phyloP scores from a whole-genome alignment of 768 basidiomycete genomes.

The Pulveroboletus ravenelii region DNA sequence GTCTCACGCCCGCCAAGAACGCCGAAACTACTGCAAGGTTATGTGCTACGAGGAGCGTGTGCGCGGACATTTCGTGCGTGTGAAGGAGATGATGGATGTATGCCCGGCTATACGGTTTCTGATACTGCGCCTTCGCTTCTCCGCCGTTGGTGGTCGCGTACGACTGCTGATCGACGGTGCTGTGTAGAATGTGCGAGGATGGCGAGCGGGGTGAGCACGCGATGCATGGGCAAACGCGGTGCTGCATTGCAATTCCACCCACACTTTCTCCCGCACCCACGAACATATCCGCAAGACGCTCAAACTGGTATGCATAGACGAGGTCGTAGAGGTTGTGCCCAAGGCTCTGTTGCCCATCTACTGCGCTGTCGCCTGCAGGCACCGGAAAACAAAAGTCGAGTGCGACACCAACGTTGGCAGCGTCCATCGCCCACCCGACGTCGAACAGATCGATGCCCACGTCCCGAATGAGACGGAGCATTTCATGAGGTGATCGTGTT shows the following conservation, averaged over 20 bases:
- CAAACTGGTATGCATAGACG: conserved; percentile 58
- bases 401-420: conserved; percentile 67
- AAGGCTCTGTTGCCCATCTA: conserved; percentile 24
- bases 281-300: conserved; percentile 42
- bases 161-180: conserved; percentile 35
- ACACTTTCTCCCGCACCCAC: conserved; percentile 9
- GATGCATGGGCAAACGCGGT: conserved; percentile 42
- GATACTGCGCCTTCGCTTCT: conserved; percentile 10
- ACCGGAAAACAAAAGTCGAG: conserved; percentile 76
- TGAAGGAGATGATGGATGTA: conserved; percentile 83
- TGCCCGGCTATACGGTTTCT: conserved; percentile 43
- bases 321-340: conserved; percentile 72
- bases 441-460: conserved; percentile 78
- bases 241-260: background rate
- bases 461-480: conserved; percentile 57
- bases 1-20: conserved; percentile 60
- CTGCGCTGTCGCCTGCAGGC: conserved; percentile 2
- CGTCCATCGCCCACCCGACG: conserved; percentile 61
- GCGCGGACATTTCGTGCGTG: conserved; percentile 89
- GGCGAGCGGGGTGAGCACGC: conserved; percentile 51
- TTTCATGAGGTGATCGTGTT: conserved; percentile 63
- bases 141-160: background rate
- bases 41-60: conserved; percentile 69
- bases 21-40: conserved; percentile 64
- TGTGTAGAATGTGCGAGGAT: conserved; percentile 39